Evolutionary conservation across 371 early-diverging fungal species (phyloP), one percentile per base, ranked within the genome.

Genomic region (Capillidium rhysosporum): DNA sequence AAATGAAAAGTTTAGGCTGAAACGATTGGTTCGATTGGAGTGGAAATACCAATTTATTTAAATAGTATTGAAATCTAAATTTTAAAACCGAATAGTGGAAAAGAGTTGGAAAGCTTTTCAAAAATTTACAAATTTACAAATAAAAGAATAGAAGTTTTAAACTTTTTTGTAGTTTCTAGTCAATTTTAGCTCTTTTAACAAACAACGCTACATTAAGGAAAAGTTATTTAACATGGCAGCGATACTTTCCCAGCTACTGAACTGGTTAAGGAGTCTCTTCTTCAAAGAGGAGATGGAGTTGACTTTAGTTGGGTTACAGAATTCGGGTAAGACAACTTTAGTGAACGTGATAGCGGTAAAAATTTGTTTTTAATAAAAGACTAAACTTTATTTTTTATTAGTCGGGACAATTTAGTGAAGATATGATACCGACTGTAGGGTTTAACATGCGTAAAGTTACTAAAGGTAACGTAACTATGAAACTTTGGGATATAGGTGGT

Each of bases 401-500:
- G 83, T 88, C 86, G 49, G 95, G 94, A 18, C 84, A 89, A 60
- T 97, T 87, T 62, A 83, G 78, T 16, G 96, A 96, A 69, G 95
- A 96, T 62, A 78, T 86, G 75, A 94, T 95, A 56, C 96, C 98
- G 1, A 97, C 97, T 3, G 91, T 97, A 28, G 98, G 98, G 1
- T 97, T 95, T 69, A 96, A 95, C 65, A 96, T 97, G 96, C 80
- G 96, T 65, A 94, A 84, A 62, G 84, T 86, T 29, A 83, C 86
- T 49, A 87, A 86, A 63, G 89, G 88, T 52, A 86, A 77, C 56
- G 92, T 93, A 40, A 91, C 93, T 9, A 92, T 96, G 91, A 95
- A 95, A 64, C 68, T 97, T 54, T 97, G 98, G 96, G 98, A 97
- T 70, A 81, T 96, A 66, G 98, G 98, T 51, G 98, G 98, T 5